Conservation (phyloP, 2,329 filamentous ascomycete genomes). For the Talaromyces islandicus region DNA sequence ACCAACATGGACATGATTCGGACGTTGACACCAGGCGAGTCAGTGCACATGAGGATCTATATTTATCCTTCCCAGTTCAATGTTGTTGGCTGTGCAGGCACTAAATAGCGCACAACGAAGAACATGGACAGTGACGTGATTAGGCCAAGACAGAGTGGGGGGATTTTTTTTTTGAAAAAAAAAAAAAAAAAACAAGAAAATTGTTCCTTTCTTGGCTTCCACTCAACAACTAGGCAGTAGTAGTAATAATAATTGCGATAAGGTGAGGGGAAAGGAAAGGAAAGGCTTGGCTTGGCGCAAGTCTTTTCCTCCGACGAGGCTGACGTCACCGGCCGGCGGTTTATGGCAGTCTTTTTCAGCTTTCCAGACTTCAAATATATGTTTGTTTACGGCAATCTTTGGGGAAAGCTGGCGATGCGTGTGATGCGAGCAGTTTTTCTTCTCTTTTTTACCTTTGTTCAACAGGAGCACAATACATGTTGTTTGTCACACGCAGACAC, state of each 20-base stretch:
- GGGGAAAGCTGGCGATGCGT: background rate
- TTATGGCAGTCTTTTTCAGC: too few relatives aligned
- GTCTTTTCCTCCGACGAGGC: background rate
- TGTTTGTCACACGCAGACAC: background rate
- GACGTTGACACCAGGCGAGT: too few relatives aligned
- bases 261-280: background rate
- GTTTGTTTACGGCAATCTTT: background rate
- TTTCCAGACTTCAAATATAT: too few relatives aligned
- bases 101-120: background rate
- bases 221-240: too few relatives aligned
- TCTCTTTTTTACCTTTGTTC: background rate
- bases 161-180: background rate
- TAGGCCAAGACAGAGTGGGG: background rate
- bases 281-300: background rate
- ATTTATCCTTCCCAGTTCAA: background rate
- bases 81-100: background rate
- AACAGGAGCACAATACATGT: background rate
- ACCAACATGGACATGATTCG: too few relatives aligned
- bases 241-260: background rate
- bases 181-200: too few relatives aligned
- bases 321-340: background rate
- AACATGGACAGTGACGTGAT: background rate
- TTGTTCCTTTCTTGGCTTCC: too few relatives aligned
- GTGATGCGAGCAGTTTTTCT: too few relatives aligned
- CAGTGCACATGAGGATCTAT: too few relatives aligned